These are phyloP conservation scores for Trifolium pratense DNA, from an alignment of 306 rosid genomes.

Conservation along the genomic window DNA sequence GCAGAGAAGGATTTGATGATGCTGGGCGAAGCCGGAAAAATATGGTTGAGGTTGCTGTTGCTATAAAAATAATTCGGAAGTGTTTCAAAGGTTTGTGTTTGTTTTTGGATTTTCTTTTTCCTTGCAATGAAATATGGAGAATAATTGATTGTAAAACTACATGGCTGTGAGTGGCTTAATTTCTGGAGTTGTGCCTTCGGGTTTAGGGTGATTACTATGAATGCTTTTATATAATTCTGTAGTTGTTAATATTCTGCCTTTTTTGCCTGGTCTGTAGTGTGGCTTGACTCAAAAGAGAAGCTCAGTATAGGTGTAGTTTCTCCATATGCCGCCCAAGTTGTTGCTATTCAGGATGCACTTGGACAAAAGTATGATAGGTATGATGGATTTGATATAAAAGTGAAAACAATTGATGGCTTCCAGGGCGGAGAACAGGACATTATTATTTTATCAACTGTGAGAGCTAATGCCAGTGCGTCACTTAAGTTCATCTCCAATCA, in stretches of 20 bases:
- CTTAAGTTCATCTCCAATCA: no score
- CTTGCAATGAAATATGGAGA: background rate
- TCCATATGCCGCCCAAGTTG: slow-evolving; percentile 80
- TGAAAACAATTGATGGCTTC: slow-evolving; percentile 73
- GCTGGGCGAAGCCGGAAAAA: slow-evolving; percentile 40
- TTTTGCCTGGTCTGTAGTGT: slow-evolving; percentile 41
- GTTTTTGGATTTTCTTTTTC: background rate
- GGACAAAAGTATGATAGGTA: slow-evolving; percentile 34
- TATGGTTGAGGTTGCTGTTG: slow-evolving; percentile 72
- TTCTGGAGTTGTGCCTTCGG: no score
- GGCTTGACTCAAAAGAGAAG: slow-evolving; percentile 47
- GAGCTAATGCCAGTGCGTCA: slow-evolving; percentile 45
- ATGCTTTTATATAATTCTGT: background rate
- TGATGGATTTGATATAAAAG: slow-evolving; percentile 66
- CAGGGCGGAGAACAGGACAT: slow-evolving; percentile 86
- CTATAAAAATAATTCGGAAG: slow-evolving; percentile 52
- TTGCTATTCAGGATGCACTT: slow-evolving; percentile 55
- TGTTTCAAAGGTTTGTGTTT: slow-evolving; percentile 59
- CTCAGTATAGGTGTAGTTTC: slow-evolving; percentile 71
- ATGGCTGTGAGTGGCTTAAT: no score
- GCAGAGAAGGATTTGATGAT: slow-evolving; percentile 73
- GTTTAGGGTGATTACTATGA: no score
- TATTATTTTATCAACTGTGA: slow-evolving; percentile 69
- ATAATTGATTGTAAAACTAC: no score
- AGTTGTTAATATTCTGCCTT: background rate